Percentiles rank a stretch among this genome's conserved stretches.
These are phyloP conservation scores for Aspergillus sp. DNA, from an alignment of 2,329 filamentous ascomycete genomes.

Conservation along the genomic window DNA sequence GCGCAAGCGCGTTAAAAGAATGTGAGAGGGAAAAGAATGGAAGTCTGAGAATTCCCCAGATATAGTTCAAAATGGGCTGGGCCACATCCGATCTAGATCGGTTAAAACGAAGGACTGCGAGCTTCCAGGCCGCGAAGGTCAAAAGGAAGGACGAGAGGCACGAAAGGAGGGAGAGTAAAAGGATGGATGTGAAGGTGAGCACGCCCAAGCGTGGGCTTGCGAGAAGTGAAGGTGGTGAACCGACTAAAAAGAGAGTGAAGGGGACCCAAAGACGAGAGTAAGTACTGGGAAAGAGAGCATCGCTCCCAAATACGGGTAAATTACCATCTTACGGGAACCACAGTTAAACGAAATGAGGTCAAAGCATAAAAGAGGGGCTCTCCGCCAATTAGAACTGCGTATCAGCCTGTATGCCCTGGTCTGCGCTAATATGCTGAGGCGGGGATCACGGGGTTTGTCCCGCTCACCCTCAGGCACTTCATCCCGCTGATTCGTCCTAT, in stretches of 20 bases:
- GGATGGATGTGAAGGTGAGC: not conserved
- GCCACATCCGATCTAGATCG: slow-evolving; percentile 25
- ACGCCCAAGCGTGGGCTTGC: not conserved
- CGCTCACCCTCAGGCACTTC: slow-evolving; percentile 7
- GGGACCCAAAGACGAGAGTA: slow-evolving; percentile 10
- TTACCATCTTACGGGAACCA: slow-evolving; percentile 14
- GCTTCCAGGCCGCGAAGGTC: slow-evolving; percentile 32
- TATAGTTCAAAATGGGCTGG: slow-evolving; percentile 17
- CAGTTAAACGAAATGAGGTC: slow-evolving; percentile 26
- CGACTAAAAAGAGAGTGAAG: slow-evolving; percentile 5
- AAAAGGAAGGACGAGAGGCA: slow-evolving; percentile 15
- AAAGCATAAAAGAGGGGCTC: slow-evolving; percentile 14
- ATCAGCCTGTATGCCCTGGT: not conserved
- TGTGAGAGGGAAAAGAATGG: slow-evolving; percentile 24
- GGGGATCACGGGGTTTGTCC: not conserved
- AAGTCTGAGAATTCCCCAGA: slow-evolving; percentile 14
- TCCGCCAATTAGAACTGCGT: slow-evolving; percentile 16
- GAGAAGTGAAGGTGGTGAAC: slow-evolving; percentile 1
- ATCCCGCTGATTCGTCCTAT: slow-evolving; percentile 8
- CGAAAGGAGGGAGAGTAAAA: slow-evolving; percentile 2
- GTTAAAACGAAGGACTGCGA: slow-evolving; percentile 41
- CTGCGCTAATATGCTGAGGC: slow-evolving; percentile 12
- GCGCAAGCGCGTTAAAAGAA: slow-evolving; percentile 28
- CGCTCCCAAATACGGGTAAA: slow-evolving; percentile 14
- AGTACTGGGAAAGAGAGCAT: not conserved